These are phyloP conservation scores for Cymbidium sinense DNA, from an alignment of 106 monocot species.

Conservation along the genomic window DNA sequence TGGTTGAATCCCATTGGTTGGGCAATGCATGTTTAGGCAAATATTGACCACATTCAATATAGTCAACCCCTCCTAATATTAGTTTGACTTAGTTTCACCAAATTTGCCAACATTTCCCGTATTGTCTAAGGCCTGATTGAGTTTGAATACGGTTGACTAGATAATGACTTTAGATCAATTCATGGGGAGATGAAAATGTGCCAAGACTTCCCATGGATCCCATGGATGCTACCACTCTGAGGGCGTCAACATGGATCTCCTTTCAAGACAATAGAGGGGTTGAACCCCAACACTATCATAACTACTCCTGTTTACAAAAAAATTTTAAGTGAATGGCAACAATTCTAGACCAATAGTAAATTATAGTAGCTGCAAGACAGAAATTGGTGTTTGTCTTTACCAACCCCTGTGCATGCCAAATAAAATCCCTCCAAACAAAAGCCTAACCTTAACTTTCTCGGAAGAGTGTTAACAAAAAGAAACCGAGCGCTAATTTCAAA, in stretches of 20 bases:
- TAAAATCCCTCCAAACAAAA: not conserved
- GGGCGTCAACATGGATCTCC: not conserved
- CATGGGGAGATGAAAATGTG: not conserved
- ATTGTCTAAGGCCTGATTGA: no score
- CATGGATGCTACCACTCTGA: not conserved
- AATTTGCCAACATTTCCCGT: not conserved
- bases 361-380: not conserved
- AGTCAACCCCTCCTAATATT: not conserved
- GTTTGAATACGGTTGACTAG: not conserved
- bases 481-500: not conserved
- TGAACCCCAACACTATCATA: not conserved
- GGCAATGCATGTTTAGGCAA: not conserved
- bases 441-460: no score
- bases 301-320: not conserved
- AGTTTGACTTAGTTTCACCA: not conserved
- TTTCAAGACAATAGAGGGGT: not conserved
- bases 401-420: not conserved
- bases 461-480: not conserved
- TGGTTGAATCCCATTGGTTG: not conserved
- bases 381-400: not conserved
- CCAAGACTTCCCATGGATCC: not conserved
- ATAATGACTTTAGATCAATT: not conserved
- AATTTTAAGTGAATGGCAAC: not conserved
- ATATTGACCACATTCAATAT: not conserved
- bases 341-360: not conserved